Percentiles rank a stretch among this genome's conserved stretches.
These are phyloP conservation scores for Scutellaria barbata DNA, from an alignment of 257 asterid species.

Conservation along the genomic window DNA sequence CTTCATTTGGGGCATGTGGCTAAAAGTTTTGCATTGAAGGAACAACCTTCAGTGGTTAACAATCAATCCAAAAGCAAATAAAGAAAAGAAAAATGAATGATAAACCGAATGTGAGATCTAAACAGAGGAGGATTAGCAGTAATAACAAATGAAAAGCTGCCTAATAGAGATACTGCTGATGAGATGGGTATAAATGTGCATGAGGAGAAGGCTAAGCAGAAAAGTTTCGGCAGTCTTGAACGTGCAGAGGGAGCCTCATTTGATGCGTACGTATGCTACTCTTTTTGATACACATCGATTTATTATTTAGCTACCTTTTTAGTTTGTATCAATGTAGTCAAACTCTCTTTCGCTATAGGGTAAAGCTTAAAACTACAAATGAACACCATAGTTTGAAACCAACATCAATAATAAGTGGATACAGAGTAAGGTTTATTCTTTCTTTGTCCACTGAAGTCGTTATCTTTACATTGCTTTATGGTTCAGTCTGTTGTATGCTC, in stretches of 20 bases:
- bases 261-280: background rate
- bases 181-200: background rate
- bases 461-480: constrained; percentile 1
- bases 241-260: background rate
- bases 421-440: constrained; percentile 51
- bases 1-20: constrained; percentile 95
- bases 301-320: background rate
- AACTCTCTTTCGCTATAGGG: no score
- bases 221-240: background rate
- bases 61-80: constrained; percentile 68
- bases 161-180: background rate
- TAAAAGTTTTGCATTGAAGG: constrained; percentile 84
- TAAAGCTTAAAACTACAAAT: no score
- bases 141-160: constrained; percentile 6
- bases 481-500: background rate
- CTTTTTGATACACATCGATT: background rate
- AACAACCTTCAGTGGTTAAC: constrained; percentile 84
- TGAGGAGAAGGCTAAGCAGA: background rate
- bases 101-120: constrained; percentile 46
- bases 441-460: constrained; percentile 26
- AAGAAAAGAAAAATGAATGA: constrained; percentile 83
- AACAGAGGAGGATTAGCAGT: constrained; percentile 53
- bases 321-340: background rate
- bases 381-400: constrained; percentile 36
- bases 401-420: constrained; percentile 89